Conservation (phyloP, 768 basidiomycete species). For the Kwoniella botswanensis region DNA sequence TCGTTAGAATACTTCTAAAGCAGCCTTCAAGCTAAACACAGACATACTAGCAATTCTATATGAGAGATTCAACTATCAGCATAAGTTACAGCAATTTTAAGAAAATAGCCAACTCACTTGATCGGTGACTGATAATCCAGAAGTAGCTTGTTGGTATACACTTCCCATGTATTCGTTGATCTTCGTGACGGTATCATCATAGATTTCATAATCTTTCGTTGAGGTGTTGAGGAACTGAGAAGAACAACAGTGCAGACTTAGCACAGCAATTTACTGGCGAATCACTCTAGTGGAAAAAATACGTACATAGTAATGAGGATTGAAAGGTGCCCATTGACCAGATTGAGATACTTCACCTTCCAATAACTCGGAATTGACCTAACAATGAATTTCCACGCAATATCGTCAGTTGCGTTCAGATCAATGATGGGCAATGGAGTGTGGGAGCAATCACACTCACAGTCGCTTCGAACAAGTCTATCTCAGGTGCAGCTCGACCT, state of each 20-base stretch:
- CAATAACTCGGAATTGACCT: slow-evolving; percentile 40
- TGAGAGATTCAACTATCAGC: slow-evolving; percentile 7
- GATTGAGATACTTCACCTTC: slow-evolving; percentile 78
- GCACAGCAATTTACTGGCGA: neutral
- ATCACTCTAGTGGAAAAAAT: no score
- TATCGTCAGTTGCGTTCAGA: neutral
- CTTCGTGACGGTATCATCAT: slow-evolving; percentile 56
- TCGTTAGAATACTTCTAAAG: neutral
- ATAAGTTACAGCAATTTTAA: neutral
- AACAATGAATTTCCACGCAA: neutral
- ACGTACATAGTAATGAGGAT: slow-evolving; percentile 66
- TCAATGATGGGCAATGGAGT: neutral
- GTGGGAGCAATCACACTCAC: slow-evolving; percentile 45
- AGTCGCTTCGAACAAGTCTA: slow-evolving; percentile 87
- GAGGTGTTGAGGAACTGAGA: slow-evolving; percentile 60
- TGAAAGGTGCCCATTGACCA: slow-evolving; percentile 74
- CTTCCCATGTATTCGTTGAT: slow-evolving; percentile 64
- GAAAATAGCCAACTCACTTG: slow-evolving; percentile 54
- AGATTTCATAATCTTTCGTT: slow-evolving; percentile 68
- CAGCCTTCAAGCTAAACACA: no score
- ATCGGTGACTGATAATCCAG: slow-evolving; percentile 72
- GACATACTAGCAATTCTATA: slow-evolving; percentile 67
- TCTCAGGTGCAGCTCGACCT: slow-evolving; percentile 84
- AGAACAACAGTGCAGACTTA: neutral
- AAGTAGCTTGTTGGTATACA: slow-evolving; percentile 81